phyloP scores from a whole-genome alignment of 148 eudicot species.

The Persicaria maculosa region DNA sequence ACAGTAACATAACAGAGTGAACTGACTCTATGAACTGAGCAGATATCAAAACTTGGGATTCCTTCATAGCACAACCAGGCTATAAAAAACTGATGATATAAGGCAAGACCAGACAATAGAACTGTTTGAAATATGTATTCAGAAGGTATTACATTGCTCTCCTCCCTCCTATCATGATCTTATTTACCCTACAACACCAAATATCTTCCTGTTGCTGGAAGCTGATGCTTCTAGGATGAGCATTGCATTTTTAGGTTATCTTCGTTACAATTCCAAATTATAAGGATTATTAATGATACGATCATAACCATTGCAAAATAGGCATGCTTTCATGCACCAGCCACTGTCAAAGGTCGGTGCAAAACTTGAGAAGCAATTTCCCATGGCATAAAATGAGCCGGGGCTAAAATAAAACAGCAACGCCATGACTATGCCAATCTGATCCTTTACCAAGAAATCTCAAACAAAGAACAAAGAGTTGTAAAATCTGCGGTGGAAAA shows the following conservation, averaged over 20 bases:
- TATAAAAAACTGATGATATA: background rate
- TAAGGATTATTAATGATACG: background rate
- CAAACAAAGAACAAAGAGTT: background rate
- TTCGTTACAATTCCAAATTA: background rate
- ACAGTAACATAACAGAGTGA: background rate
- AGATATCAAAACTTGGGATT: background rate
- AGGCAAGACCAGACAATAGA: background rate
- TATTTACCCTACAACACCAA: background rate
- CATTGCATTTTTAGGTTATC: background rate
- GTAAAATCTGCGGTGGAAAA: background rate
- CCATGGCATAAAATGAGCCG: background rate
- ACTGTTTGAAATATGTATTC: background rate
- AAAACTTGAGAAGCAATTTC: background rate
- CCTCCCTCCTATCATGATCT: background rate
- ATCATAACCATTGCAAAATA: conserved; percentile 2
- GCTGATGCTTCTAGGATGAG: background rate
- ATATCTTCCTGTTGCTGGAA: conserved; percentile 6
- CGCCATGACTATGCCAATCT: too few species aligned
- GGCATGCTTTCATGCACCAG: background rate
- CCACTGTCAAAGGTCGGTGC: background rate
- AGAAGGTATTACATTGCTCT: background rate
- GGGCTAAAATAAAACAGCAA: too few species aligned
- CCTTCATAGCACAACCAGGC: background rate
- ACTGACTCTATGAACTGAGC: background rate
- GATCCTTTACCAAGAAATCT: too few species aligned